Evolutionary conservation across 148 eudicot genomes (phyloP).

Genomic region (Cornus kousa): DNA sequence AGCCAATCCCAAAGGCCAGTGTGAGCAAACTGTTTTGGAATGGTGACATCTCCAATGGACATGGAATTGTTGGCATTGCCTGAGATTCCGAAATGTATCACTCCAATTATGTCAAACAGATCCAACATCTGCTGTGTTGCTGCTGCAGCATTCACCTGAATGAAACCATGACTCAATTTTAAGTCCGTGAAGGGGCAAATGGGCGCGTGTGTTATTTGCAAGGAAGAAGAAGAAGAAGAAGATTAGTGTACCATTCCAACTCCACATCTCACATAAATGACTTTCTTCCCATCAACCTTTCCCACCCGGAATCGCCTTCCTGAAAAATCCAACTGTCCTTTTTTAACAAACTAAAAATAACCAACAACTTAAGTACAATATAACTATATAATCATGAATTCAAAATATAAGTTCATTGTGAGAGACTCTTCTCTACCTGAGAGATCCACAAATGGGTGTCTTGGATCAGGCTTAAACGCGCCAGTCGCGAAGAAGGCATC

Average conservation of each 20-base stretch:
- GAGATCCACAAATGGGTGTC: constrained; percentile 13
- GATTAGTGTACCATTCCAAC: constrained; percentile 15
- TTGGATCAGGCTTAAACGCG: constrained; percentile 9
- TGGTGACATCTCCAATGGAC: constrained; percentile 24
- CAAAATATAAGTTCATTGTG: too few species aligned
- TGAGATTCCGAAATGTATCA: constrained; percentile 25
- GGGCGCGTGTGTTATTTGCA: too few species aligned
- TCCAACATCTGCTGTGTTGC: constrained; percentile 27
- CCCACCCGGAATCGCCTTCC: constrained; percentile 23
- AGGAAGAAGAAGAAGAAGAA: too few species aligned
- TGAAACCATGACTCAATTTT: not conserved
- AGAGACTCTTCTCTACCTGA: not conserved
- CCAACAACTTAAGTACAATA: not conserved
- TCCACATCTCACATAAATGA: constrained; percentile 25
- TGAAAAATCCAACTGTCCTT: not conserved
- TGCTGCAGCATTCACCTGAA: constrained; percentile 26
- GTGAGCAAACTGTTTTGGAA: constrained; percentile 15
- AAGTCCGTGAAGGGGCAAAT: too few species aligned
- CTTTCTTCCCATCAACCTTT: constrained; percentile 12
- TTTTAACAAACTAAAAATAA: not conserved
- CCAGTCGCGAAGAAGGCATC: constrained; percentile 19
- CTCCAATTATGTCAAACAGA: constrained; percentile 20
- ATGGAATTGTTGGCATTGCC: constrained; percentile 25
- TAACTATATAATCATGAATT: too few species aligned
- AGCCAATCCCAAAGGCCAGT: constrained; percentile 29